A percentile compares a stretch with the other conserved stretches of the same genome.
These are phyloP conservation scores for Suillus cothurnatus DNA, from an alignment of 768 basidiomycete genomes.

Conservation along the genomic window DNA sequence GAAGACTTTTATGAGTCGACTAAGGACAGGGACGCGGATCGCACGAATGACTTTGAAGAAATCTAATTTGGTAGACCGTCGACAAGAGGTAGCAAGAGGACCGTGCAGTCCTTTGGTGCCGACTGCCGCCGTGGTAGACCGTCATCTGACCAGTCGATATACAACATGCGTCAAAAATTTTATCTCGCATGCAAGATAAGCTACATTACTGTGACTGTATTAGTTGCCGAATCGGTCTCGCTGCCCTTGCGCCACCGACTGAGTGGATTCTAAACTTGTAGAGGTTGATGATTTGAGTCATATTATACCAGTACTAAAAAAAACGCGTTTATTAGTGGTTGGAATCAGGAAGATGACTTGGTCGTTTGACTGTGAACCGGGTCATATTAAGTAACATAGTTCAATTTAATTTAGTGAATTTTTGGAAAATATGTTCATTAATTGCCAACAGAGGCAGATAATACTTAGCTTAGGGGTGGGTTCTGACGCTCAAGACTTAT, in stretches of 20 bases:
- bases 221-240: constrained; percentile 65
- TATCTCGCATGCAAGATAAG: no score
- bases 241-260: neutral
- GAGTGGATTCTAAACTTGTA: constrained; percentile 85
- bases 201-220: constrained; percentile 59
- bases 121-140: constrained; percentile 96
- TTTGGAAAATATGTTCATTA: neutral
- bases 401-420: neutral
- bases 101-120: constrained; percentile 96
- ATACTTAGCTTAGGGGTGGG: neutral
- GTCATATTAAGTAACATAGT: neutral
- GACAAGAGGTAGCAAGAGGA: constrained; percentile 51
- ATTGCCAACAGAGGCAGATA: neutral
- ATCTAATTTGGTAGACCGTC: constrained; percentile 87
- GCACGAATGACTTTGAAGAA: constrained; percentile 68
- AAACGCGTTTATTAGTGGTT: no score
- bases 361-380: neutral
- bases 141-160: constrained; percentile 72
- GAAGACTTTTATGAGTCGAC: constrained; percentile 87
- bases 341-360: neutral
- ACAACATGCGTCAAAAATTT: constrained; percentile 59
- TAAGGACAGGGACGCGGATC: constrained; percentile 86
- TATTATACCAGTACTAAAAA: constrained; percentile 52
- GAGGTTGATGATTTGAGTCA: constrained; percentile 83
- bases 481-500: neutral